Evolutionary conservation across 768 basidiomycete species (phyloP).

Genomic region (Lactifluus volemus): DNA sequence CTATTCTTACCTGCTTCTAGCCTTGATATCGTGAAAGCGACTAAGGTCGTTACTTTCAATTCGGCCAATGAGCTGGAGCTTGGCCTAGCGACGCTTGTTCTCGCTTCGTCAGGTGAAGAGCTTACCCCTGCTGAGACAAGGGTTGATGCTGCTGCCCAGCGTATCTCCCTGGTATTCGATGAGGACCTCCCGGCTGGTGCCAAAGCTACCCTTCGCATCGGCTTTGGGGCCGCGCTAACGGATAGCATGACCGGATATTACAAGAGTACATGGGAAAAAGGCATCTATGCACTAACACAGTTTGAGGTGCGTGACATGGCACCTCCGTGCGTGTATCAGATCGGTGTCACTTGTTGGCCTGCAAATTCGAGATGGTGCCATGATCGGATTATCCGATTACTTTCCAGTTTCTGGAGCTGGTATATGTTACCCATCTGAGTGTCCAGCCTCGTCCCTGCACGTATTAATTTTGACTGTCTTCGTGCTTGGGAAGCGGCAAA

Average conservation of each 20-base stretch:
- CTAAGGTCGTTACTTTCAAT: conserved; percentile 58
- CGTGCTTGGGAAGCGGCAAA: neutral
- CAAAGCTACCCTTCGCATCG: conserved; percentile 60
- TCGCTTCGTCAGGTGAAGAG: conserved; percentile 43
- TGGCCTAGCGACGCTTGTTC: conserved; percentile 42
- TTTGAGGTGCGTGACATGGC: conserved; percentile 49
- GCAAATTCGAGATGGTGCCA: neutral
- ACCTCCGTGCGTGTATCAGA: neutral
- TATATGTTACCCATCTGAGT: neutral
- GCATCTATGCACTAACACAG: conserved; percentile 77
- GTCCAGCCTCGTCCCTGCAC: neutral
- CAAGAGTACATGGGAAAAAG: conserved; percentile 56
- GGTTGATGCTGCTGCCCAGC: conserved; percentile 56
- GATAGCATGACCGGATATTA: conserved; percentile 81
- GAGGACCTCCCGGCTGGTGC: conserved; percentile 53
- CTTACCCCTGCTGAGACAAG: conserved; percentile 35
- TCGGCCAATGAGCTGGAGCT: conserved; percentile 46
- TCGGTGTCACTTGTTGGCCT: neutral
- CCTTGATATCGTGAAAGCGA: conserved; percentile 53
- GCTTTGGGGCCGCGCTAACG: conserved; percentile 58
- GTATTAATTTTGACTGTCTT: neutral
- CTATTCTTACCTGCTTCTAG: conserved; percentile 28
- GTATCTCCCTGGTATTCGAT: conserved; percentile 52
- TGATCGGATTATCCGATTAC: neutral
- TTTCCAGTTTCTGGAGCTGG: neutral